Evolutionary conservation across 192 early-diverging fungal genomes (phyloP), one percentile per base, ranked within the genome.

Genomic region (Paraglomus occultum): DNA sequence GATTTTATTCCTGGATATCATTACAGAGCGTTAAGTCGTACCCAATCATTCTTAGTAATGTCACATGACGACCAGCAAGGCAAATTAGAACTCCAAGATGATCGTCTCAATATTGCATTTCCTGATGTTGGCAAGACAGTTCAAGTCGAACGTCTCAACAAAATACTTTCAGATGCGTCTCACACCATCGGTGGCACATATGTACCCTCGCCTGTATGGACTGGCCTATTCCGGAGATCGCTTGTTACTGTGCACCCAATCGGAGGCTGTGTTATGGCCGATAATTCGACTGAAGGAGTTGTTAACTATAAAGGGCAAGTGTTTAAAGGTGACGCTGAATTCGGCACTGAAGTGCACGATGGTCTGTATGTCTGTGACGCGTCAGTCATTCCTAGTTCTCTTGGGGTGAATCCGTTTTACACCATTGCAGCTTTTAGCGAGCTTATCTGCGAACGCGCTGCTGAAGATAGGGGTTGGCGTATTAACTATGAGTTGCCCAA

Each of bases 231-330:
- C 1, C 65, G 73, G 9, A 64, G 77, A 12, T 65, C 74, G 49
- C 43, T 81, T 3, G 72, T 83, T 42, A 83, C 77, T 8, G 81
- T 83, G 9, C 81, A 83, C 47, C 80, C 81, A 5, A 67, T 83
- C 43, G 81, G 81, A 46, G 81, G 81, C 8, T 81, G 80, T 63
- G 40, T 64, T 50, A 77, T 81, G 40, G 81, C 64, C 8, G 67
- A 68, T 42, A 58, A 67, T 50, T 80, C 70, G 12, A 67, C 68
- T 18, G 50, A 51, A 8, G 81, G 81, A 50, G 81, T 77, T 8
- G 73, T 76, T 52, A 83, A 83, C 63, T 77, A 83, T 63, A 83
- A 83, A 67, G 81, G 81, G 8, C 79, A 80, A 20, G 71, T 81
- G 17, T 81, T 75, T 38, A 77, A 52, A 40, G 76, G 73, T 1